Percentiles rank a stretch among this genome's conserved stretches.
These are phyloP conservation scores for Pseudohalonectria lignicola DNA, from an alignment of 2,329 filamentous ascomycete genomes.

Conservation along the genomic window DNA sequence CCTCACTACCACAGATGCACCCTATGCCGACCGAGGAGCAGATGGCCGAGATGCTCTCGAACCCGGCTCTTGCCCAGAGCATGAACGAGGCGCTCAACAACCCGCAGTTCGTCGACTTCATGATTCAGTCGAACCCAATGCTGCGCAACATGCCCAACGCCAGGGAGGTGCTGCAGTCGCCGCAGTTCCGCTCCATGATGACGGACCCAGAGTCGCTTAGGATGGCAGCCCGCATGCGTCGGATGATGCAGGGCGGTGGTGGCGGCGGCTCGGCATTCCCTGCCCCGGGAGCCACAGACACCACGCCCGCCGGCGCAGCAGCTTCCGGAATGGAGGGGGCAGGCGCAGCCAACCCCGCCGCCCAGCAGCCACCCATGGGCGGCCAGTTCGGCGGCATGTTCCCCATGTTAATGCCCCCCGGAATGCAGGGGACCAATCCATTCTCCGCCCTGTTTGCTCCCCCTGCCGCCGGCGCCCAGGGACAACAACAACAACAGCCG, in stretches of 20 bases:
- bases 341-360: slow-evolving; percentile 10
- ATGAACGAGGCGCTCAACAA: slow-evolving; percentile 96
- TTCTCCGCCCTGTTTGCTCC: slow-evolving; percentile 52
- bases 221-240: slow-evolving; percentile 73
- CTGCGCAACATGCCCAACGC: slow-evolving; percentile 63
- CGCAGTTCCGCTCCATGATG: slow-evolving; percentile 84
- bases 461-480: no score
- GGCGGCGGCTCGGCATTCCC: slow-evolving; percentile 55
- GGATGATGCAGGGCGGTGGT: slow-evolving; percentile 47
- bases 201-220: slow-evolving; percentile 79
- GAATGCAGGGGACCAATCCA: slow-evolving; percentile 41
- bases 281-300: slow-evolving; percentile 85
- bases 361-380: not conserved
- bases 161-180: slow-evolving; percentile 77
- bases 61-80: slow-evolving; percentile 74
- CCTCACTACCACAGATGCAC: slow-evolving; percentile 59
- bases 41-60: slow-evolving; percentile 74
- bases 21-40: slow-evolving; percentile 67
- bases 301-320: slow-evolving; percentile 47
- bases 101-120: slow-evolving; percentile 86
- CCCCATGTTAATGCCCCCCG: slow-evolving; percentile 14
- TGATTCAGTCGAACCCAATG: slow-evolving; percentile 86
- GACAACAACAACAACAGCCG: slow-evolving; percentile 40
- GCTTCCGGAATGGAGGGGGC: slow-evolving; percentile 16
- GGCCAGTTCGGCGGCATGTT: slow-evolving; percentile 21